These are phyloP conservation scores for Penicillium roqueforti DNA, from an alignment of 495 filamentous ascomycete genomes.

Conservation along the genomic window DNA sequence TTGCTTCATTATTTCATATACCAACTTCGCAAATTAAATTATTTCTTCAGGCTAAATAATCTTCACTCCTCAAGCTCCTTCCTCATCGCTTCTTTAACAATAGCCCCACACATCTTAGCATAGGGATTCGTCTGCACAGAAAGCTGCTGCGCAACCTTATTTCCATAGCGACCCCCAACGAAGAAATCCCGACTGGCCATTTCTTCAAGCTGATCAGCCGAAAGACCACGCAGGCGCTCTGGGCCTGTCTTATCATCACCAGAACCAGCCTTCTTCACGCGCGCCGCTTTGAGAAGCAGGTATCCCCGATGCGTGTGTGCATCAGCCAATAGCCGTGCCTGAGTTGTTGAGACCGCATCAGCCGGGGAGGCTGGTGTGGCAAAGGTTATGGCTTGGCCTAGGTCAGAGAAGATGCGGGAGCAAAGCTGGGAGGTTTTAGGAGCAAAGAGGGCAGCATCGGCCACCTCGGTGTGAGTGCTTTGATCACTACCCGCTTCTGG, in stretches of 20 bases:
- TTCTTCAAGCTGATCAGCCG: slow-evolving; percentile 59
- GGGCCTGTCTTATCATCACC: slow-evolving; percentile 13
- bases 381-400: slow-evolving; percentile 63
- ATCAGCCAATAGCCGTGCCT: slow-evolving; percentile 60
- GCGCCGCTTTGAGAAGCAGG: slow-evolving; percentile 61
- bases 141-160: slow-evolving; percentile 69
- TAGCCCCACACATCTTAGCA: slow-evolving; percentile 82
- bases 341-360: slow-evolving; percentile 53
- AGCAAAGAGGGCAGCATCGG: slow-evolving; percentile 18
- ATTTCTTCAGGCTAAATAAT: neutral
- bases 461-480: slow-evolving; percentile 1
- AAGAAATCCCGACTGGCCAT: slow-evolving; percentile 71
- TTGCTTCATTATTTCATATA: neutral
- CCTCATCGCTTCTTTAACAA: slow-evolving; percentile 81
- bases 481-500: slow-evolving; percentile 1
- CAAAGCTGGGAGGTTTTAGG: slow-evolving; percentile 17
- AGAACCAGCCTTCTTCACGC: slow-evolving; percentile 31
- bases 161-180: slow-evolving; percentile 71
- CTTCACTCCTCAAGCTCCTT: slow-evolving; percentile 53
- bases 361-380: slow-evolving; percentile 50
- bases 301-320: slow-evolving; percentile 76
- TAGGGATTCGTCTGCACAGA: slow-evolving; percentile 81
- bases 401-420: slow-evolving; percentile 52
- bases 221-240: slow-evolving; percentile 39
- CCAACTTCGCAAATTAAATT: neutral